Base-by-base conservation (phyloP, 208 protist species). In the Crithidia sp. region DNA sequence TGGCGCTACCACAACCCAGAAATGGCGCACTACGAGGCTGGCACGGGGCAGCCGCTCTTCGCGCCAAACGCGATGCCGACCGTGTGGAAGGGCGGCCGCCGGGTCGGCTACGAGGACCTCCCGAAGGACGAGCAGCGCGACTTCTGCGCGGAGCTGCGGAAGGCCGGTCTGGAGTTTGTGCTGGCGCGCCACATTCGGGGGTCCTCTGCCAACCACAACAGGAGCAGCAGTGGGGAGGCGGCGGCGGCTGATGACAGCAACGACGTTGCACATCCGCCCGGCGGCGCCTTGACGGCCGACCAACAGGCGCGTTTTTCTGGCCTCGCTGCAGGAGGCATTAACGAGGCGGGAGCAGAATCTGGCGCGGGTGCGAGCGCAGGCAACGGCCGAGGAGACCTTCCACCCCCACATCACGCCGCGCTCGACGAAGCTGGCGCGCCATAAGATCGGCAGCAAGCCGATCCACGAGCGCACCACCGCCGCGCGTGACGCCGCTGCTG, bases 31-130 rank as follows among this genome's bases (percentile, higher is more conserved):
- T 88, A 81, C 57, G 85, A 82, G 47, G 50, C 8, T 0, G 61
- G 52, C 17, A 91, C 89, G 13, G 89, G 84, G 9, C 79, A 87
- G 68, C 89, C 77, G 3, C 66, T 91, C 62, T 91, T 91, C 74
- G 56, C 53, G 7, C 89, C 89, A 10, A 91, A 94, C 63, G 80
- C 84, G 7, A 61, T 89, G 60, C 89, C 89, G n/a, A 85, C 84
- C 3, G 71, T 81, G 14, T 52, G 78, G 71, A 79, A 82, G 62
- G 78, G 86, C 60, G 85, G 83, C 41, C 68, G 60, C 39, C 82
- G 79, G 36, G 74, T 94, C 28, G 58, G 74, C 10, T 94, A 86
- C 54, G 74, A 82, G 5, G 59, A 86, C 36, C 74, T 91, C 14
- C 43, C 64, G 10, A 60, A 61, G 49, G 74, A 86, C 28, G 81